Percentiles rank a stretch among this genome's conserved stretches.
phyloP scores from a whole-genome alignment of 179 eudicot species.

The Silene vulgaris region DNA sequence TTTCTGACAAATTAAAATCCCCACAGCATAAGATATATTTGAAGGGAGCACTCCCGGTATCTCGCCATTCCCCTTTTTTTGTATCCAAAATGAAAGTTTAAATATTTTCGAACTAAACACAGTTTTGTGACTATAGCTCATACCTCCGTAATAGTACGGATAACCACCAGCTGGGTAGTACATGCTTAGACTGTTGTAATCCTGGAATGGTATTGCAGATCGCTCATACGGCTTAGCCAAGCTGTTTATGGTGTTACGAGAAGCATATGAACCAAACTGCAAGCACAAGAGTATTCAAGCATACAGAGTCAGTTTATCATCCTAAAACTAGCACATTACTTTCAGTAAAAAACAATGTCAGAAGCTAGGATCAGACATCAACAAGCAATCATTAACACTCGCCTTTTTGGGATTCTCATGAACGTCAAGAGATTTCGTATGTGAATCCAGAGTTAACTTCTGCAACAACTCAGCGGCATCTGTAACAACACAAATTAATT shows the following conservation, averaged over 20 bases:
- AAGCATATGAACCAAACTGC: slow-evolving; percentile 56
- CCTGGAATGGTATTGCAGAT: slow-evolving; percentile 58
- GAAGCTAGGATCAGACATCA: background rate
- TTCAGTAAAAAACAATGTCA: background rate
- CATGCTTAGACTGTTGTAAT: slow-evolving; percentile 46
- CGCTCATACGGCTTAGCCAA: slow-evolving; percentile 57
- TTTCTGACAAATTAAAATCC: too few relatives aligned
- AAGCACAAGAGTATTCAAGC: slow-evolving; percentile 11
- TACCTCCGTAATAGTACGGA: slow-evolving; percentile 58
- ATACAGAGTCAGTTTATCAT: background rate
- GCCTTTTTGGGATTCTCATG: slow-evolving; percentile 74
- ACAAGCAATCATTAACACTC: background rate
- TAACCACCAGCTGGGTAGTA: slow-evolving; percentile 56
- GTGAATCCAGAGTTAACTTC: slow-evolving; percentile 69
- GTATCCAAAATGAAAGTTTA: too few relatives aligned
- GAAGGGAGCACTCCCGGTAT: too few relatives aligned
- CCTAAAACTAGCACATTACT: background rate
- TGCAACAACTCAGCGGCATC: slow-evolving; percentile 82
- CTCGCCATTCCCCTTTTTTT: too few relatives aligned
- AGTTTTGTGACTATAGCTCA: background rate
- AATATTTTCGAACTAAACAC: background rate
- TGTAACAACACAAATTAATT: slow-evolving; percentile 22
- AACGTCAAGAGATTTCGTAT: slow-evolving; percentile 51
- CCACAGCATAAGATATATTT: too few relatives aligned
- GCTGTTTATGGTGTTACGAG: slow-evolving; percentile 48